These are phyloP conservation scores for Calocera viscosa DNA, from an alignment of 768 basidiomycete genomes.

Conservation along the genomic window DNA sequence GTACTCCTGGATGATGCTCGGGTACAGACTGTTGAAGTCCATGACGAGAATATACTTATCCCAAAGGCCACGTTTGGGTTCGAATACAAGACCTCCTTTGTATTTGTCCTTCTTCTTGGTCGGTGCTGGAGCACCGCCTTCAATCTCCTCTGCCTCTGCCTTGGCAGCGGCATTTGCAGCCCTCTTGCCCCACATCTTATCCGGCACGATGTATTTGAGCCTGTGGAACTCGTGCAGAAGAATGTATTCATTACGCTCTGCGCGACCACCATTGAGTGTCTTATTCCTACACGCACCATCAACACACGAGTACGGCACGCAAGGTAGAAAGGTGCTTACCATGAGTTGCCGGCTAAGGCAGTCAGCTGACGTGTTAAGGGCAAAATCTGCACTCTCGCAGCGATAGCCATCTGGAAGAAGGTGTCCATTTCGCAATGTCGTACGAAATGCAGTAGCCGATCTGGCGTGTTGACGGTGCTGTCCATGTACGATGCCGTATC, in stretches of 20 bases:
- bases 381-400: constrained; percentile 82
- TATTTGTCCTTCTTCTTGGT: constrained; percentile 77
- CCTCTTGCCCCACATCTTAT: constrained; percentile 82
- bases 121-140: constrained; percentile 36
- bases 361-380: constrained; percentile 89
- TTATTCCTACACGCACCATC: constrained; percentile 58
- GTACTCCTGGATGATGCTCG: constrained; percentile 98
- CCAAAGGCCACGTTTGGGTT: constrained; percentile 91
- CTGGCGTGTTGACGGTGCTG: constrained; percentile 59
- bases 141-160: constrained; percentile 39
- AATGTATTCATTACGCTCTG: constrained; percentile 98
- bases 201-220: constrained; percentile 90
- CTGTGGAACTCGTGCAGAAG: constrained; percentile 94
- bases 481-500: constrained; percentile 89
- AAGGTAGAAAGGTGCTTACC: constrained; percentile 39
- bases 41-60: constrained; percentile 96
- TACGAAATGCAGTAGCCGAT: constrained; percentile 73
- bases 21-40: constrained; percentile 99
- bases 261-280: constrained; percentile 91
- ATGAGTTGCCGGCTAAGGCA: constrained; percentile 90
- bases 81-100: constrained; percentile 95
- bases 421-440: constrained; percentile 91
- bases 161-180: constrained; percentile 29
- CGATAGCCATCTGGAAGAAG: constrained; percentile 95
- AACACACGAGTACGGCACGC: neutral